Percentiles rank a stretch among this genome's conserved stretches.
These are phyloP conservation scores for Tillandsia leiboldiana DNA, from an alignment of 176 grass and related monocot species.

Conservation along the genomic window DNA sequence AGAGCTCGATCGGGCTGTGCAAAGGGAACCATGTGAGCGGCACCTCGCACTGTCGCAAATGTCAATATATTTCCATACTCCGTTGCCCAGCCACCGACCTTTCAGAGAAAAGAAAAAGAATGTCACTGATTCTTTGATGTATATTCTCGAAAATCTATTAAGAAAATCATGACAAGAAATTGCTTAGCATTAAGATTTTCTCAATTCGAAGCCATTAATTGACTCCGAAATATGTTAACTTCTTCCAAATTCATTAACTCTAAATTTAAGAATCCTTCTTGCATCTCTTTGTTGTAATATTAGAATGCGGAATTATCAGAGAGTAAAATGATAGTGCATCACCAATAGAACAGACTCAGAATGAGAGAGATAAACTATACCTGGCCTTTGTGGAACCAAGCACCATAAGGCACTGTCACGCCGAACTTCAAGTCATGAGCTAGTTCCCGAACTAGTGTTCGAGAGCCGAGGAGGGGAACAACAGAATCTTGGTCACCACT, in stretches of 20 bases:
- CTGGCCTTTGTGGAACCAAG: slow-evolving; percentile 80
- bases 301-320: no score
- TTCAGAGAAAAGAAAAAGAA: slow-evolving; percentile 18
- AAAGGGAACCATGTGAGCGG: slow-evolving; percentile 92
- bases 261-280: neutral
- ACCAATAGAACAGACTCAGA: neutral
- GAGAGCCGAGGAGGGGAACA: slow-evolving; percentile 69
- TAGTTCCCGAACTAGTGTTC: slow-evolving; percentile 87
- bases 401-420: slow-evolving; percentile 62
- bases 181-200: neutral
- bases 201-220: no score
- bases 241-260: no score
- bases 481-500: slow-evolving; percentile 99
- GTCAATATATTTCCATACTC: slow-evolving; percentile 77
- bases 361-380: slow-evolving; percentile 26
- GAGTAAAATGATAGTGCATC: neutral
- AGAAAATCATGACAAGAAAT: neutral
- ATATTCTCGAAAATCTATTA: neutral
- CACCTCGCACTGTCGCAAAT: slow-evolving; percentile 82
- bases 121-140: neutral
- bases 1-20: slow-evolving; percentile 78
- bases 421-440: slow-evolving; percentile 62
- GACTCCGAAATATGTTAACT: no score
- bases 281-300: no score
- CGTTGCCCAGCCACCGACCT: slow-evolving; percentile 93